A percentile compares a stretch with the other conserved stretches of the same genome.
These are phyloP conservation scores for Arachnomyces sp. DNA, from an alignment of 2,329 filamentous ascomycete genomes.

Conservation along the genomic window DNA sequence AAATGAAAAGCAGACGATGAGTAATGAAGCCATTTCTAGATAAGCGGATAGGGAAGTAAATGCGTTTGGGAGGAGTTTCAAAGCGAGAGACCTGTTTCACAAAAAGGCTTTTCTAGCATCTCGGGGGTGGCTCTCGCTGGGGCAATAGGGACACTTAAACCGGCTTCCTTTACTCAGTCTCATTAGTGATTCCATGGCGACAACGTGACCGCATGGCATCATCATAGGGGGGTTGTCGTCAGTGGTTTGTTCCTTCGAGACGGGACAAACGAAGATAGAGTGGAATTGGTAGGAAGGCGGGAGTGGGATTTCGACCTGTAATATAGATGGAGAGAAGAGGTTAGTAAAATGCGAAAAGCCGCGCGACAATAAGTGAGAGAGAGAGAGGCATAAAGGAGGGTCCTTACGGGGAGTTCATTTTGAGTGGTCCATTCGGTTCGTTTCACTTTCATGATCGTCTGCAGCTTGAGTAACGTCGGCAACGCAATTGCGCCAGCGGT, in stretches of 20 bases:
- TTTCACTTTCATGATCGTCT: slow-evolving; percentile 77
- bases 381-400: slow-evolving; percentile 42
- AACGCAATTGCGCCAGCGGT: slow-evolving; percentile 90
- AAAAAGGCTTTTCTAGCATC: slow-evolving; percentile 69
- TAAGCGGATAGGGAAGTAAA: no score
- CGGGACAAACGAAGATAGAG: slow-evolving; percentile 94
- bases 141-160: slow-evolving; percentile 97
- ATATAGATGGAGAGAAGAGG: slow-evolving; percentile 4
- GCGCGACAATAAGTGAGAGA: slow-evolving; percentile 44
- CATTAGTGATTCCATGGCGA: slow-evolving; percentile 75
- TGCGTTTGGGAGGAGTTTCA: no score
- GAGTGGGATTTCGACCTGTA: slow-evolving; percentile 56
- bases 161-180: slow-evolving; percentile 68
- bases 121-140: slow-evolving; percentile 67
- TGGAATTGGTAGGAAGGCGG: slow-evolving; percentile 69
- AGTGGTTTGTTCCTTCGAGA: slow-evolving; percentile 92
- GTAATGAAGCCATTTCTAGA: no score
- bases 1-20: no score
- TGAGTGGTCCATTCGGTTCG: slow-evolving; percentile 91
- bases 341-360: slow-evolving; percentile 5
- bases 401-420: slow-evolving; percentile 78
- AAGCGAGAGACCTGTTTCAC: slow-evolving; percentile 29
- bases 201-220: slow-evolving; percentile 90
- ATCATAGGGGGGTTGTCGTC: slow-evolving; percentile 93
- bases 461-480: slow-evolving; percentile 80